Evolutionary conservation across 2,329 filamentous ascomycete genomes (phyloP).

Genomic region (Verticillium isaacii): DNA sequence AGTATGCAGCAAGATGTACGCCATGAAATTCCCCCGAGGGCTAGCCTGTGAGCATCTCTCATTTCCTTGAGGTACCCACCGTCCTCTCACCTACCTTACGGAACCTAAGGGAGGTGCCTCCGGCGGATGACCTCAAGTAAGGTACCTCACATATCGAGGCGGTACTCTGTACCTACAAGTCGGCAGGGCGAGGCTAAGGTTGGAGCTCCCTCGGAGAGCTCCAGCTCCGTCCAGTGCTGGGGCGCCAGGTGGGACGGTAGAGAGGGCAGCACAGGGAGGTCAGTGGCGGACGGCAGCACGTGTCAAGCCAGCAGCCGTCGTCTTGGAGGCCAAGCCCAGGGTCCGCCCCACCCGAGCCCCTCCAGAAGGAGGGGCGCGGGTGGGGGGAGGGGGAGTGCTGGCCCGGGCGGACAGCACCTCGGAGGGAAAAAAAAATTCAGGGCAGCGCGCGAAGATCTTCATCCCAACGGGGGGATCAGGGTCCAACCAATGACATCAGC

Average conservation of each 20-base stretch:
- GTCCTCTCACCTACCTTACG: too few species aligned
- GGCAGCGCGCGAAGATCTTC: not conserved
- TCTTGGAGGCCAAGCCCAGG: not conserved
- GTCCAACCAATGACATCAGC: conserved; percentile 3
- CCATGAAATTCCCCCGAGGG: too few species aligned
- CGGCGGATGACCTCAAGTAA: too few species aligned
- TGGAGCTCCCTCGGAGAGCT: not conserved
- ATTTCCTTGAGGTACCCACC: too few species aligned
- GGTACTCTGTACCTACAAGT: not conserved
- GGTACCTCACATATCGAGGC: too few species aligned
- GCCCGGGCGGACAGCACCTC: not conserved
- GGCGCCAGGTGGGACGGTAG: not conserved
- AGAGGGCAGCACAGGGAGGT: not conserved
- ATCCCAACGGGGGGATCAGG: not conserved
- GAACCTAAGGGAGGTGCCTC: too few species aligned
- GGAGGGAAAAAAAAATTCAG: not conserved
- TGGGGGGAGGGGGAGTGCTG: not conserved
- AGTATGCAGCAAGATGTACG: too few species aligned
- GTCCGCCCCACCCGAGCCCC: not conserved
- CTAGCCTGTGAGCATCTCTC: too few species aligned
- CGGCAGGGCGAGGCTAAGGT: not conserved
- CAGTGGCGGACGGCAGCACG: not conserved
- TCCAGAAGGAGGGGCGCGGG: not conserved
- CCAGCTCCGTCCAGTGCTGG: not conserved
- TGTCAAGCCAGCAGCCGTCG: not conserved